Evolutionary conservation across 768 basidiomycete species (phyloP).

Genomic region (Brasilioporus rufonigricans): DNA sequence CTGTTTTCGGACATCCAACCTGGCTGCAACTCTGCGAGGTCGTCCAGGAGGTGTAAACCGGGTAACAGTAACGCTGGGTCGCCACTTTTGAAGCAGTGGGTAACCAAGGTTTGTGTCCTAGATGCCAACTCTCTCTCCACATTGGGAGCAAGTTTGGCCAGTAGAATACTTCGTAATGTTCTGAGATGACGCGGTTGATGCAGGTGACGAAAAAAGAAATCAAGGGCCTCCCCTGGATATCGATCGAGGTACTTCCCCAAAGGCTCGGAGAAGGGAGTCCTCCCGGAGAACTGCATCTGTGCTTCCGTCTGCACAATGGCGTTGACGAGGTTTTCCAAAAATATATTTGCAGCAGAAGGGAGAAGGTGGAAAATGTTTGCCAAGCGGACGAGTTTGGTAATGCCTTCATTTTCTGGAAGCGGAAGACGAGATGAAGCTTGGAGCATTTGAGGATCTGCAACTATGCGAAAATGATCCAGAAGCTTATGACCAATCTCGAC

Average conservation of each 20-base stretch:
- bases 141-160: conserved; percentile 74
- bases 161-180: conserved; percentile 80
- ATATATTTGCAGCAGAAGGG: conserved; percentile 90
- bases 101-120: conserved; percentile 52
- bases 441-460: conserved; percentile 87
- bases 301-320: conserved; percentile 90
- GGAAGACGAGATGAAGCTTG: conserved; percentile 76
- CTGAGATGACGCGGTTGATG: conserved; percentile 75
- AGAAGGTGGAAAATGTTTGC: conserved; percentile 97
- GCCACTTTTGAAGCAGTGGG: conserved; percentile 47
- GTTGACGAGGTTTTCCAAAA: conserved; percentile 84
- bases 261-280: conserved; percentile 91
- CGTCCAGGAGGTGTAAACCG: conserved; percentile 72
- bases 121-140: conserved; percentile 66
- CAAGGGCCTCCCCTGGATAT: conserved; percentile 81
- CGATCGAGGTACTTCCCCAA: conserved; percentile 89
- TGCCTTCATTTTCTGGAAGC: conserved; percentile 82
- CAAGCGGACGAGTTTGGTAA: conserved; percentile 90
- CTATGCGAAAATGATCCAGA: conserved; percentile 90
- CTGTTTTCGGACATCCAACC: conserved; percentile 70
- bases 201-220: conserved; percentile 82
- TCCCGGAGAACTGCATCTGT: conserved; percentile 84
- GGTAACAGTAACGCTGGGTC: conserved; percentile 57
- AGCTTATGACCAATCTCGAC: conserved; percentile 98
- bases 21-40: conserved; percentile 65